Evolutionary conservation across 805 yeast genomes (phyloP), one percentile per base, ranked within the genome.

Genomic region (Candida boleticola): DNA sequence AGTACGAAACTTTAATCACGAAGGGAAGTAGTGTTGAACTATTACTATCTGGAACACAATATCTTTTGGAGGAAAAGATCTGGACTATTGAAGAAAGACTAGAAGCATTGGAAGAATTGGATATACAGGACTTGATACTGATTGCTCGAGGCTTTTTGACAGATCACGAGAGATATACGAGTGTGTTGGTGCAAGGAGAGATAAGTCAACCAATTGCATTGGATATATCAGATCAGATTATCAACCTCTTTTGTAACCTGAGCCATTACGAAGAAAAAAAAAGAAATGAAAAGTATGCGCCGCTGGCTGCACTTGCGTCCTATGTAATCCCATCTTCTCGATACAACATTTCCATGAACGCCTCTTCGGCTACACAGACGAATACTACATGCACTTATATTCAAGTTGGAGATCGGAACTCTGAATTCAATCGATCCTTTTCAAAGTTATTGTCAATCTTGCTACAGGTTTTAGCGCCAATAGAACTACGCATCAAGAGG

Each of bases 11-110:
- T 3, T 59, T 82, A 5, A 53, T 60, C 1, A 59, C 66, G 4
- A 63, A 69, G 2, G 69, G 41, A 22, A 16, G 70, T 35, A 76
- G 86, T 1, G 60, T 78, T 2, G 62, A 68, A 13, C 55, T 76
- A 36, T 77, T 80, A 0, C 61, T 77, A 3, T 61, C 79, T 9
- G 83, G 82, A 0, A 53, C 79, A 0, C 54, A 76, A 33, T 70
- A 77, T 14, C 63, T 76, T 0, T 48, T 84, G 27, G 95, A 85
- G 46, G 77, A 77, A 44, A 61, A 72, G 36, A 65, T 77, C 23
- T 79, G 82, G 79, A 53, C 73, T 1, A 46, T 82, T 2, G 77
- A 80, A 20, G 78, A 77, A 25, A 63, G 89, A 48, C 49, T 77
- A 13, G 78, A 75, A n/a, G 75, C 77, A 0, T 52, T 83, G 27